phyloP scores from a whole-genome alignment of 345 rosid genomes.

The Erodium maritimum region DNA sequence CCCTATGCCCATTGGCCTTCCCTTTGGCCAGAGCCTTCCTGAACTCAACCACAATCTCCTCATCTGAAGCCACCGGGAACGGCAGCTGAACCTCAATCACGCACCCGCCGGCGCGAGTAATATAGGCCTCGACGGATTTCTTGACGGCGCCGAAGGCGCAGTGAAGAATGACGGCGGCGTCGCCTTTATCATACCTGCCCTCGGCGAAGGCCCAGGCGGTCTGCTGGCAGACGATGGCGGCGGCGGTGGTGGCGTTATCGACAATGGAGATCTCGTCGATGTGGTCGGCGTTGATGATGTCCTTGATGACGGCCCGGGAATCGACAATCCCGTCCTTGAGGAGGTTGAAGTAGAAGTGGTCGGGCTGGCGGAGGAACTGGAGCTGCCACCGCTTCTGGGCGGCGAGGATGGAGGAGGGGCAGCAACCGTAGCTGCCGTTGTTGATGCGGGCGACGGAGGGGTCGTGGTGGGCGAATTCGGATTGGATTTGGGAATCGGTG shows the following conservation, averaged over 20 bases:
- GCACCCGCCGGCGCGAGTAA: slow-evolving; percentile 72
- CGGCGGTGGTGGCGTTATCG: slow-evolving; percentile 96
- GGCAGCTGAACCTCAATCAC: slow-evolving; percentile 78
- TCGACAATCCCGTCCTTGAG: slow-evolving; percentile 41
- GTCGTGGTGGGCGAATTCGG: slow-evolving; percentile 79
- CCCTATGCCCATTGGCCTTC: slow-evolving; percentile 46
- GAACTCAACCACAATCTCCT: slow-evolving; percentile 55
- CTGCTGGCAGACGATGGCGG: slow-evolving; percentile 64
- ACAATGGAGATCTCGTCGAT: slow-evolving; percentile 67
- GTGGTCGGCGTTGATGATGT: slow-evolving; percentile 60
- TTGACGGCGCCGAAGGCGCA: slow-evolving; percentile 77
- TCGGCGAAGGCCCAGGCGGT: slow-evolving; percentile 59
- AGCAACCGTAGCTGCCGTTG: slow-evolving; percentile 90
- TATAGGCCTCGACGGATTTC: slow-evolving; percentile 81
- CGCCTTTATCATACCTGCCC: slow-evolving; percentile 53
- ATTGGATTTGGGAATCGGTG: slow-evolving; percentile 30
- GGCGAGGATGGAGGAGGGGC: slow-evolving; percentile 56
- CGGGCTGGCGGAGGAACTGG: slow-evolving; percentile 62
- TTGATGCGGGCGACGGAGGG: slow-evolving; percentile 52
- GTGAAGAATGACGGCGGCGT: slow-evolving; percentile 75
- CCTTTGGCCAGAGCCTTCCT: slow-evolving; percentile 49
- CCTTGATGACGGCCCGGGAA: slow-evolving; percentile 40
- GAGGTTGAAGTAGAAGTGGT: slow-evolving; percentile 50
- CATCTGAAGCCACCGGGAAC: slow-evolving; percentile 56
- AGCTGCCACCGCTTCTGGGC: slow-evolving; percentile 61